These are phyloP conservation scores for Vachellia pachyceras DNA, from an alignment of 306 rosid species.

Conservation along the genomic window DNA sequence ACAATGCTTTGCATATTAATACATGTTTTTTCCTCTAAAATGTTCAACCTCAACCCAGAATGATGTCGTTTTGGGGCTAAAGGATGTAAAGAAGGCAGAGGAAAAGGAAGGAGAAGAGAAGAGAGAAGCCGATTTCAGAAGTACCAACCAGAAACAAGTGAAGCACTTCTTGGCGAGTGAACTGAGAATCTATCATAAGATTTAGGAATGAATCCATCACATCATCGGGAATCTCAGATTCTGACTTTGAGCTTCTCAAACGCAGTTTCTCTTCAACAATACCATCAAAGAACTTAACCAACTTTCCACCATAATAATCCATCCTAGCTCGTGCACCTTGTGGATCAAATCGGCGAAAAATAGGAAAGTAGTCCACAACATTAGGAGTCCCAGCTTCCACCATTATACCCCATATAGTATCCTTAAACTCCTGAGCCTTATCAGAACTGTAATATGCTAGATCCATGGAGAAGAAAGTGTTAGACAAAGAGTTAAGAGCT, in stretches of 20 bases:
- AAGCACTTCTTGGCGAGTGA: not conserved
- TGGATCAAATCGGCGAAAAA: not conserved
- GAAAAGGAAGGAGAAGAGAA: not conserved
- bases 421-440: constrained; percentile 42
- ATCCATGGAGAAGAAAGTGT: constrained; percentile 50
- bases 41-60: no score
- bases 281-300: constrained; percentile 9
- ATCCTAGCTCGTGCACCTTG: not conserved
- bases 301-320: not conserved
- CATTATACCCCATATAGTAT: not conserved
- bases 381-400: constrained; percentile 40
- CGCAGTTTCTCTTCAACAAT: constrained; percentile 19
- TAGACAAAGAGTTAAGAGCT: constrained; percentile 41
- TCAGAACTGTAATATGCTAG: constrained; percentile 44
- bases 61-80: no score
- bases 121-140: not conserved
- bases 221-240: constrained; percentile 4
- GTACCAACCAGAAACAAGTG: constrained; percentile 4
- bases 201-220: constrained; percentile 31
- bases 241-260: not conserved
- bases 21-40: no score
- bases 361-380: constrained; percentile 33
- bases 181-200: not conserved
- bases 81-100: no score
- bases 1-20: no score